Evolutionary conservation across 768 basidiomycete species (phyloP), one percentile per base, ranked within the genome.

Genomic region (Leucosporidium creatinivorum): DNA sequence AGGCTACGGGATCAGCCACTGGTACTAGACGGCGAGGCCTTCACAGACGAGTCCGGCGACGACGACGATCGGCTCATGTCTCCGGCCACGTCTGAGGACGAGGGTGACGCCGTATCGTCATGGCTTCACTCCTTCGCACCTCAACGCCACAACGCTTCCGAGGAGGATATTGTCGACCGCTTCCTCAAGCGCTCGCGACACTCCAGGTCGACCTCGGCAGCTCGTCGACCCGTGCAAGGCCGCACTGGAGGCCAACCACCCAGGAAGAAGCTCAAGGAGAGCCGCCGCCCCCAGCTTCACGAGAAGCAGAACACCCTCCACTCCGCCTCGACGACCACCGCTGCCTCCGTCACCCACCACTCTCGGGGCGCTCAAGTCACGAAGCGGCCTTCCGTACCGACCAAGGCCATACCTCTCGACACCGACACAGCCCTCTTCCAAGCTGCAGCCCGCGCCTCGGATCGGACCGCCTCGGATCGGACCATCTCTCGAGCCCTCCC

Each of bases 161-260:
- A 63, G 19, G 60, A 55, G 39, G 68, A 73, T 25, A 62, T 73
- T 30, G 65, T 73, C 60, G 73, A 73, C 39, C 69, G 73, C 10
- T 68, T 73, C 25, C 67, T 73, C 17, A 59, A 58, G 60, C 62
- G 67, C 17, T 65, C 69, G 0, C 33, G 48, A 5, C 61, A 64
- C 25, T 39, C 48, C 21, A 67, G 61, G 49, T 51, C 47, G 44
- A 17, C 39, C 13, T 7, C 39, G 15, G 39, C 39, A 44, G 13
- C 39, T 12, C 39, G 39, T 15, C 39, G 39, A 17, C 39, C 39
- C 10, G 15, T 17, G 8, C 8, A 44, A 15, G 3, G 15, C 39
- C 39, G 39, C 13, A 44, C 8, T 17, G 39, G 39, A 44, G 39
- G 39, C 8, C 8, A 17, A 7, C 39, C 39, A 6, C 8, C 15